These are phyloP conservation scores for Odontarrhena argentea DNA, from an alignment of 345 rosid genomes.

Conservation along the genomic window DNA sequence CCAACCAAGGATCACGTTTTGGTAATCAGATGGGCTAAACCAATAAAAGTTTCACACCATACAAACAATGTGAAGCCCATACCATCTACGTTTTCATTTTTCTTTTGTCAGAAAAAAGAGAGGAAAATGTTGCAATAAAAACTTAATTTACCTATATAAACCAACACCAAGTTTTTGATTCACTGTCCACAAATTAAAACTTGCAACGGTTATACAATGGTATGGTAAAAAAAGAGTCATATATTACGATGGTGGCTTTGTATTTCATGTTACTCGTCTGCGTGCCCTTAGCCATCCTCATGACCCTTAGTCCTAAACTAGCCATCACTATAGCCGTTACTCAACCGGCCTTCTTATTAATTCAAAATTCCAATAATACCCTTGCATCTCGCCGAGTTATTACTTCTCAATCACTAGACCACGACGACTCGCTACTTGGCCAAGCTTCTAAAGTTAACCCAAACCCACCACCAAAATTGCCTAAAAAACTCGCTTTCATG, in stretches of 20 bases:
- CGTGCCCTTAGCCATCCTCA: slow-evolving; percentile 57
- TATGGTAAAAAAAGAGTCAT: background rate
- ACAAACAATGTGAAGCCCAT: slow-evolving; percentile 35
- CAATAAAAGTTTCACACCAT: slow-evolving; percentile 13
- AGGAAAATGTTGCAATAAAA: background rate
- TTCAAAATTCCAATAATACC: slow-evolving; percentile 9
- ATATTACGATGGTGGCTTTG: slow-evolving; percentile 31
- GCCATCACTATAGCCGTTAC: slow-evolving; percentile 34
- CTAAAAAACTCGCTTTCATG: slow-evolving; percentile 66
- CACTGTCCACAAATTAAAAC: background rate
- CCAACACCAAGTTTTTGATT: background rate
- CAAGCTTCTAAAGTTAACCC: slow-evolving; percentile 48
- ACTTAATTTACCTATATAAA: background rate
- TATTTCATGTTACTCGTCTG: slow-evolving; percentile 58
- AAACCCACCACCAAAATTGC: slow-evolving; percentile 30
- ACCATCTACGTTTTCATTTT: slow-evolving; percentile 9
- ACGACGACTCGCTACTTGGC: slow-evolving; percentile 51
- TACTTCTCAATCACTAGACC: slow-evolving; percentile 36
- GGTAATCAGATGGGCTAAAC: slow-evolving; percentile 21
- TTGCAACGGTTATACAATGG: background rate
- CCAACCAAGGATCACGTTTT: slow-evolving; percentile 33
- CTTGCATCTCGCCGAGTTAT: slow-evolving; percentile 4
- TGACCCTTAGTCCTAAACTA: slow-evolving; percentile 47
- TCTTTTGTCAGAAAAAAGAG: background rate
- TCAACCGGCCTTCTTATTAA: slow-evolving; percentile 12